Percentiles rank a stretch among this genome's conserved stretches.
phyloP scores from a whole-genome alignment of 768 basidiomycete genomes.

The Pisolithus marmoratus region DNA sequence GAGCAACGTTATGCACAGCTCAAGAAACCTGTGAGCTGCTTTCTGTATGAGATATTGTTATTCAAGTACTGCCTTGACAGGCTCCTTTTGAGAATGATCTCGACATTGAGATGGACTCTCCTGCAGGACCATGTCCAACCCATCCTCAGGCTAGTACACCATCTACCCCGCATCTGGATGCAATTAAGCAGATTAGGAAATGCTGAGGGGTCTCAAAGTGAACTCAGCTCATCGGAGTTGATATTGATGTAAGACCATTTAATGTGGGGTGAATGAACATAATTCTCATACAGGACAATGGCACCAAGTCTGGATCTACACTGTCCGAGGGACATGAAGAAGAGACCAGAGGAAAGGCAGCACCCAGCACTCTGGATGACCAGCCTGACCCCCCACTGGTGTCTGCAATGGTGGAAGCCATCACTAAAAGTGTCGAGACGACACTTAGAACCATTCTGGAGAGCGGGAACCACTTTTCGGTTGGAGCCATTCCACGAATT shows the following conservation, averaged over 20 bases:
- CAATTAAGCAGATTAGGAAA: conserved; percentile 4
- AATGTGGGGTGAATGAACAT: not conserved
- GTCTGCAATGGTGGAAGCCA: no score
- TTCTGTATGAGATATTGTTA: not conserved
- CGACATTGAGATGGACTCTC: not conserved
- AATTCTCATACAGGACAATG: not conserved
- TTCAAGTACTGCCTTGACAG: not conserved
- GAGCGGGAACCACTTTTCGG: not conserved
- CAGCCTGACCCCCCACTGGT: no score
- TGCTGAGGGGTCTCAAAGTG: not conserved
- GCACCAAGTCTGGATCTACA: not conserved
- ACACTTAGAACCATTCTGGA: not conserved
- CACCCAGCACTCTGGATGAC: no score
- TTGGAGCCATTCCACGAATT: not conserved
- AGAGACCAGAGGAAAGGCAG: no score
- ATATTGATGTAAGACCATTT: not conserved
- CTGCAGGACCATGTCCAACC: not conserved
- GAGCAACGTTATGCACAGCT: conserved; percentile 1
- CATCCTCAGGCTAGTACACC: not conserved
- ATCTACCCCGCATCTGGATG: not conserved
- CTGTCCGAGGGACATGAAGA: no score
- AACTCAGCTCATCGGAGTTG: not conserved
- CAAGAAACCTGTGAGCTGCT: no score
- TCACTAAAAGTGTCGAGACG: not conserved
- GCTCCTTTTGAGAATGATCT: not conserved